Base-by-base conservation (phyloP, 176 grass and related monocot species). In the Phoenix dactylifera region DNA sequence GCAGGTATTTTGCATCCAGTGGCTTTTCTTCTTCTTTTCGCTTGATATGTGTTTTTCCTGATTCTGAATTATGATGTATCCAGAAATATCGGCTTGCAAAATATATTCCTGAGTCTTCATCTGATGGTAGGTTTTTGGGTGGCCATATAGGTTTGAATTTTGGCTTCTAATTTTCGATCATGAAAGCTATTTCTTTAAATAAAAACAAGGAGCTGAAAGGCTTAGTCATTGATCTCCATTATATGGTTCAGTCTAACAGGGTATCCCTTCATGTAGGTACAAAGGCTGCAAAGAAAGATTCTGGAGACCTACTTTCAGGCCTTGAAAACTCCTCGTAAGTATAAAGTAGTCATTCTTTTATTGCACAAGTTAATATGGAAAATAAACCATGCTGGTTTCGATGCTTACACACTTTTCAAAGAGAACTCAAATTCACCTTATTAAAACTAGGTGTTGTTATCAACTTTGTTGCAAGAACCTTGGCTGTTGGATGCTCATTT, bases 81-180 rank as follows among this genome's bases (percentile, higher is more conserved):
- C 69, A 98, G 93, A 98, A 98, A 86, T 98, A 92, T 63, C 83
- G 93, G 79, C 79, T 98, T 14, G 84, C 93, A 55, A 98, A 92
- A 71, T 98, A 83, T 68, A 88, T 98, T 71, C 93, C 93, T 4
- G 87, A 92, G 22, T 65, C 76, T 29, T 92, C 81, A 63, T 29
- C 73, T 81, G 93, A 98, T 71, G 93, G 93, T 88, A 81, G 15
- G 70, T 77, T 44, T 14, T 44, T 2, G 12, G 35, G 9, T 14
- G 14, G 10, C 9, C 35, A 12, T 44, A 14, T 12, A 44, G 10
- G 1, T 44, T 44, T 14, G 35, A 44, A 44, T 1, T 9, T 44
- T 44, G 7, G 35, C 10, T 14, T 44, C 35, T 44, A 14, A 44
- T 44, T 44, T 44, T 44, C 7, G 6, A 14, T 14, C 35, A 44